Percentiles rank a stretch among this genome's conserved stretches.
Conservation (phyloP, 805 yeast genomes). For the Kazachstania psychrophila region DNA sequence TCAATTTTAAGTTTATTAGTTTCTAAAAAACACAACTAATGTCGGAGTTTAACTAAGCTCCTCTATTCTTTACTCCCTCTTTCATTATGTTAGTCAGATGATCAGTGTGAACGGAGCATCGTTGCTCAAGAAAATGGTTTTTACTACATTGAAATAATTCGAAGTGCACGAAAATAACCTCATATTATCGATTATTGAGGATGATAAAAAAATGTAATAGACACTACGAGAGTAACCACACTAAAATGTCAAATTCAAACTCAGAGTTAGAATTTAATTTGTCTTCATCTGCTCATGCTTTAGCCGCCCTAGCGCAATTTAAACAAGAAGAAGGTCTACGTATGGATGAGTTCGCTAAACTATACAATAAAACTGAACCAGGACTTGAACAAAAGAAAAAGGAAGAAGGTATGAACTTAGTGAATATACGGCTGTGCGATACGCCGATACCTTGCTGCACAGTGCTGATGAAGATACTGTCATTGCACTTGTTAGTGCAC, state of each 20-base stretch:
- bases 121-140: no score
- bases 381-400: conserved; percentile 25
- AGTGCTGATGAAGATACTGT: conserved; percentile 68
- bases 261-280: conserved; percentile 23
- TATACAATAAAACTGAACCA: conserved; percentile 51
- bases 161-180: no score
- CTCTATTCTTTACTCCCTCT: no score
- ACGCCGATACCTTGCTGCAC: conserved; percentile 64
- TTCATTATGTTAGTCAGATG: no score
- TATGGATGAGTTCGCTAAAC: conserved; percentile 43
- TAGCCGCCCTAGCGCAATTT: conserved; percentile 55
- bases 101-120: no score
- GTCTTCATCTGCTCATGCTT: conserved; percentile 38
- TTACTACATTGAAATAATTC: no score
- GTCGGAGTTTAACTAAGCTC: no score
- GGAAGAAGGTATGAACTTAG: conserved; percentile 52
- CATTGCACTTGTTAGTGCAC: conserved; percentile 76
- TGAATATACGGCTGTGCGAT: conserved; percentile 57
- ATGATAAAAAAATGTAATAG: no score
- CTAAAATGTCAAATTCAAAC: conserved; percentile 13
- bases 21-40: no score
- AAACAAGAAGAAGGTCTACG: conserved; percentile 52
- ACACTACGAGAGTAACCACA: no score
- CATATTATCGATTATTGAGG: no score
- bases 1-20: no score